Base-by-base conservation (phyloP, 2,329 filamentous ascomycete species). In the Monascus ruber region DNA sequence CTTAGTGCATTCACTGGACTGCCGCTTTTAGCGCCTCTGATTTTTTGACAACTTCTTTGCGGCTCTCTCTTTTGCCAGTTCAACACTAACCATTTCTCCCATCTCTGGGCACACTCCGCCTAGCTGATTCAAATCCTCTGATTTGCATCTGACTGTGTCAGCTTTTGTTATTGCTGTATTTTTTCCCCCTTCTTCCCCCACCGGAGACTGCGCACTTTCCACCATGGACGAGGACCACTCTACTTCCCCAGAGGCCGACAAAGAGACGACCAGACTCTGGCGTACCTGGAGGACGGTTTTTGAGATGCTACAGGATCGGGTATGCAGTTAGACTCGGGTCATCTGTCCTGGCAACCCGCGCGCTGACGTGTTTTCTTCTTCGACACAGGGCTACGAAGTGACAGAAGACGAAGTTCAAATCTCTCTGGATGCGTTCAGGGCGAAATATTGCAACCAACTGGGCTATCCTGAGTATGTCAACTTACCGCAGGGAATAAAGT, bases 261-360 rank as follows among this genome's bases (percentile, higher is more conserved):
- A 56, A 48, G 61, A 65, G 49, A 62, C 63, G 54, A 73, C 77
- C 48, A 79, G 84, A 59, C 77, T 95, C 51, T 98, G 91, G 89
- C 84, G 89, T 64, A 86, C 88, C 53, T 93, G 85, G 78, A 79
- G 80, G 65, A 98, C 91, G 6, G 80, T 87, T 36, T 86, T 94
- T 64, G 85, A 98, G 73, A 94, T 98, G 89, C 82, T 91, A 52
- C 73, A 76, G 45, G 91, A 96, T 64, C 72, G 89, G 62, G 88
- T 94, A 76, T 54, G 83, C 35, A 36, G 34, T 42, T 44, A 9
- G 17, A 9, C n/a, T 34, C 33, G 33, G 24, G 11, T 3, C 9
- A 8, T 17, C 5, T 24, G 3, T 6, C 28, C 28, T 29, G 38
- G 5, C 34, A 26, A 10, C 24, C 28, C 33, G 35, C 38, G 42